phyloP scores from a whole-genome alignment of 768 basidiomycete genomes.

The Cystofilobasidium bisporidii region DNA sequence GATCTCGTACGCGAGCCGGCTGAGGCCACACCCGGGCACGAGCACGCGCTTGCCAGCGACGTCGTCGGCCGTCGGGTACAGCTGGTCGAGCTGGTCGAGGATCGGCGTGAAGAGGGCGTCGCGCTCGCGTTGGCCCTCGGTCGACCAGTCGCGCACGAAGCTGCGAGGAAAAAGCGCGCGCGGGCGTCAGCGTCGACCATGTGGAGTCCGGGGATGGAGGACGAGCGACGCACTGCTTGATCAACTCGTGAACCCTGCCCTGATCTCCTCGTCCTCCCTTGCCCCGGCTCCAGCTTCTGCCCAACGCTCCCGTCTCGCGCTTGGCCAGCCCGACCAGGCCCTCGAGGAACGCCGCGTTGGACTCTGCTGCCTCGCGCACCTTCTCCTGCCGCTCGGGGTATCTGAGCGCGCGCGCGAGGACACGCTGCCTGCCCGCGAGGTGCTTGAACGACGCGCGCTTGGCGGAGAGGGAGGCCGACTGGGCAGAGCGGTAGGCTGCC shows the following conservation, averaged over 20 bases:
- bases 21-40: conserved; percentile 2
- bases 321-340: background rate
- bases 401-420: background rate
- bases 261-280: conserved; percentile 4
- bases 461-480: background rate
- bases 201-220: no score
- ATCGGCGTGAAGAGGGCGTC: conserved; percentile 10
- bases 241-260: conserved; percentile 4
- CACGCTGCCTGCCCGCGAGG: background rate
- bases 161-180: background rate
- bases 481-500: background rate
- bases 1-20: conserved; percentile 11
- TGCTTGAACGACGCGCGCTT: background rate
- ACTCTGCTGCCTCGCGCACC: background rate
- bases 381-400: conserved; percentile 1
- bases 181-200: no score
- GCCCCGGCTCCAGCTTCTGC: background rate
- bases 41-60: background rate
- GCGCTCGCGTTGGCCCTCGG: conserved; percentile 7
- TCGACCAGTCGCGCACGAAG: conserved; percentile 10
- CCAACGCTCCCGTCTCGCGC: background rate
- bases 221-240: conserved; percentile 1
- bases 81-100: background rate
- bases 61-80: background rate
- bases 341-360: conserved; percentile 11